Evolutionary conservation across 768 basidiomycete genomes (phyloP).

Genomic region (Saitozyma sp.): DNA sequence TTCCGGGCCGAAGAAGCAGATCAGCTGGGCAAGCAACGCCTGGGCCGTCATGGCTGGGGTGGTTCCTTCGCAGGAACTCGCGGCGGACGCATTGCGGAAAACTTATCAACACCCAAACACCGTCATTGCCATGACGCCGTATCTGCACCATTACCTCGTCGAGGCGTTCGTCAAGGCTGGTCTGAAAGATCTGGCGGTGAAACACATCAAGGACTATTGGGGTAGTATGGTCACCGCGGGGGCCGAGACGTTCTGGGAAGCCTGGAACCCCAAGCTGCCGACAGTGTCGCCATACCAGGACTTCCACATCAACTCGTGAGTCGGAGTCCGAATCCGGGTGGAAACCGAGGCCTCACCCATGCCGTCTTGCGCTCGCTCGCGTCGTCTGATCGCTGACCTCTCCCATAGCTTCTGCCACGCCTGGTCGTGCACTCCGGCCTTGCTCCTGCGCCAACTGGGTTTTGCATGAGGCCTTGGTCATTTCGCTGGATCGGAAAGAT

Average conservation of each 20-base stretch:
- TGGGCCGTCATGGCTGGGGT: conserved; percentile 38
- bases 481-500: background rate
- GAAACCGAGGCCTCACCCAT: background rate
- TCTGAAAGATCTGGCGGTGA: conserved; percentile 22
- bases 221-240: conserved; percentile 38
- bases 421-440: conserved; percentile 32
- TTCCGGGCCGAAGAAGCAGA: conserved; percentile 21
- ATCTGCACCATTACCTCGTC: conserved; percentile 32
- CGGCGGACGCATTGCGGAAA: conserved; percentile 19
- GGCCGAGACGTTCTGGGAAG: conserved; percentile 38
- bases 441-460: conserved; percentile 26
- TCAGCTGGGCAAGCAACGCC: conserved; percentile 35
- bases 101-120: conserved; percentile 14
- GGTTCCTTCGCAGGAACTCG: conserved; percentile 10
- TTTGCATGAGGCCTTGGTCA: conserved; percentile 5
- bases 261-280: conserved; percentile 28
- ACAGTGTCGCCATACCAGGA: conserved; percentile 30
- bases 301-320: conserved; percentile 34
- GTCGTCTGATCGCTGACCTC: no score
- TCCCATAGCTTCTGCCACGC: conserved; percentile 31
- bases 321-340: conserved; percentile 6
- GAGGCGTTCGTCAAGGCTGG: conserved; percentile 40
- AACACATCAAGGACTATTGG: conserved; percentile 39
- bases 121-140: conserved; percentile 27
- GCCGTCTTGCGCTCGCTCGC: no score